Conservation (phyloP, 2,329 filamentous ascomycete genomes). For the Alternaria incomplexa region DNA sequence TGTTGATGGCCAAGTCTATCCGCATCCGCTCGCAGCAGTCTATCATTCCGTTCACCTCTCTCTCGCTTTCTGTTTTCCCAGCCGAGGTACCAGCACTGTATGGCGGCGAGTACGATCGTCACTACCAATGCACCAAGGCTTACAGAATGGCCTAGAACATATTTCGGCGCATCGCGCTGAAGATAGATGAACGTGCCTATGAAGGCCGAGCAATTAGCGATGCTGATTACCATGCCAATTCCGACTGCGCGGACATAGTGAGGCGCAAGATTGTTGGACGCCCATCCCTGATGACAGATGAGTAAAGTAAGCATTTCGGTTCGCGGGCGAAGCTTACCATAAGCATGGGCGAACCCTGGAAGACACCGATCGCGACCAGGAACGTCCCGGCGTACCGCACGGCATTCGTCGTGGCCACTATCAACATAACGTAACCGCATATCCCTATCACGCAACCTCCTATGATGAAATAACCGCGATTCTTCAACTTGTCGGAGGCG, state of each 20-base stretch:
- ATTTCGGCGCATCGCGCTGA: slow-evolving; percentile 48
- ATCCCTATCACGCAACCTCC: slow-evolving; percentile 55
- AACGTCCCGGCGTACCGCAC: slow-evolving; percentile 50
- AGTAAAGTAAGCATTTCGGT: neutral
- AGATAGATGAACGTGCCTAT: slow-evolving; percentile 60
- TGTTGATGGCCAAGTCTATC: slow-evolving; percentile 37
- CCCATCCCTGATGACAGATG: slow-evolving; percentile 42
- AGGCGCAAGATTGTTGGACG: slow-evolving; percentile 54
- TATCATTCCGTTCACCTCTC: slow-evolving; percentile 26
- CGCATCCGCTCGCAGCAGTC: slow-evolving; percentile 31
- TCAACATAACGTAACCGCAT: slow-evolving; percentile 61
- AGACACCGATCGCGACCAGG: slow-evolving; percentile 54
- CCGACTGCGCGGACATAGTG: slow-evolving; percentile 64
- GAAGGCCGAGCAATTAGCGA: slow-evolving; percentile 60
- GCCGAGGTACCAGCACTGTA: slow-evolving; percentile 31
- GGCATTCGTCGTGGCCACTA: slow-evolving; percentile 47
- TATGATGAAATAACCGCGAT: slow-evolving; percentile 57
- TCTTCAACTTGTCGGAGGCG: slow-evolving; percentile 51
- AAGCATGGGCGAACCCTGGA: slow-evolving; percentile 40
- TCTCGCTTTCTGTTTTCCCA: slow-evolving; percentile 38
- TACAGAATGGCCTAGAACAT: slow-evolving; percentile 28
- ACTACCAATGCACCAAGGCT: slow-evolving; percentile 34
- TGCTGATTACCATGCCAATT: slow-evolving; percentile 54
- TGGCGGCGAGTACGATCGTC: slow-evolving; percentile 25
- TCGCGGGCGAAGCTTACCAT: slow-evolving; percentile 31